Evolutionary conservation across 2,329 filamentous ascomycete genomes (phyloP).

Genomic region (Trichoderma sp.): DNA sequence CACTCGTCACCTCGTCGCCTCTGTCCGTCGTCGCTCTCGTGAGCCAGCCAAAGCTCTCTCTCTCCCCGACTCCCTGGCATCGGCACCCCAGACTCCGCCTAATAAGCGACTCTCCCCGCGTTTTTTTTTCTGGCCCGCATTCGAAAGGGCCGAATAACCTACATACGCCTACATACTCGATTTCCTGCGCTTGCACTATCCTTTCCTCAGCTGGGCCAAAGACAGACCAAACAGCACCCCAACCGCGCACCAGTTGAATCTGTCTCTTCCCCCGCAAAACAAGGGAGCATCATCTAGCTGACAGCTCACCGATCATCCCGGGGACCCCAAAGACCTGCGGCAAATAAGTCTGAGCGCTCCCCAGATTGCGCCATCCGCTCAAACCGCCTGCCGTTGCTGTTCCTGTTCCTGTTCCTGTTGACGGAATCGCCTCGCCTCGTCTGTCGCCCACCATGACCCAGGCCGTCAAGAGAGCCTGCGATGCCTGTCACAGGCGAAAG

Average conservation of each 20-base stretch:
- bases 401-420: neutral
- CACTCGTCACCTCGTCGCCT: neutral
- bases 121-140: constrained; percentile 20
- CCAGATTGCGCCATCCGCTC: constrained; percentile 2
- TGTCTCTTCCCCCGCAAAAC: constrained; percentile 1
- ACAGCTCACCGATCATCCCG: neutral
- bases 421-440: neutral
- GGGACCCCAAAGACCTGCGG: neutral
- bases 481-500: constrained; percentile 71
- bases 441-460: constrained; percentile 42
- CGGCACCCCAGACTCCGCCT: constrained; percentile 19
- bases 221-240: neutral
- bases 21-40: neutral
- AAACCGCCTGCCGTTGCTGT: neutral
- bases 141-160: constrained; percentile 22
- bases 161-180: constrained; percentile 10
- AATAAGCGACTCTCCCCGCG: constrained; percentile 21
- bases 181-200: neutral
- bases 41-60: neutral
- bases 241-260: neutral
- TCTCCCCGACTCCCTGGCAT: constrained; percentile 4
- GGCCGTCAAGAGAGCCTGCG: constrained; percentile 62
- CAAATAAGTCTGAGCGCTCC: constrained; percentile 16
- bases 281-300: neutral
- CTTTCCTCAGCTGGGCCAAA: neutral